Base-by-base conservation (phyloP, 2,329 filamentous ascomycete genomes). In the Geosmithia putterillii region DNA sequence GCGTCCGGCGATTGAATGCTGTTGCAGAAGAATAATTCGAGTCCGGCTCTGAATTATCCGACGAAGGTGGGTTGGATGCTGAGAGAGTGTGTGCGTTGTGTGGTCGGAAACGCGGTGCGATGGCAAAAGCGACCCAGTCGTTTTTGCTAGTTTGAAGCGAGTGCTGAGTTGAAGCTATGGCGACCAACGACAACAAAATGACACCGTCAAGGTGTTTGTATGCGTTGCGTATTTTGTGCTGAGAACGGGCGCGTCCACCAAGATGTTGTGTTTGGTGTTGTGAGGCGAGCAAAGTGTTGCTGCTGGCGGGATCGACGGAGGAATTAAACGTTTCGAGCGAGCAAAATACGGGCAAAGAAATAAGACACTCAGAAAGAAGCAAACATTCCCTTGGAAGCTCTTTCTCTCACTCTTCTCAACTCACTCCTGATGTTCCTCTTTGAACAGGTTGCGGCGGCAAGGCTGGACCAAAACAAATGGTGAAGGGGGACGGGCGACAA, bases 21-120 rank as follows among this genome's bases (percentile, higher is more conserved):
- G 51, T 47, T 46, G 52, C 53, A 50, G 49, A 51, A 57, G 52
- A 51, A 54, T 20, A 39, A 39, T 56, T 63, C 66, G 67, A 71
- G 69, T 65, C 68, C 69, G 71, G 68, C 68, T 67, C 61, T 56
- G 52, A 59, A 61, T 53, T 28, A 14, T 18, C 21, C 20, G n/a
- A 43, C 23, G n/a, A n/a, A n/a, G n/a, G n/a, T n/a, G n/a, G n/a
- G n/a, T n/a, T n/a, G n/a, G n/a, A n/a, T n/a, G n/a, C n/a, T 25
- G 40, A 8, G 22, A 34, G 17, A 4, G 40, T 17, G 21, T 18
- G 20, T 38, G 15, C 8, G 10, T 18, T 9, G 9, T 21, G 36
- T 9, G 17, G 36, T 21, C 36, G 20, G n/a, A 22, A 40, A 40
- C 19, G 17, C 15, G 22, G 20, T 10, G n/a, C 22, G 14, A n/a